Evolutionary conservation across 163 green algal genomes (phyloP), one percentile per base, ranked within the genome.

Genomic region (Scenedesmus sp.): DNA sequence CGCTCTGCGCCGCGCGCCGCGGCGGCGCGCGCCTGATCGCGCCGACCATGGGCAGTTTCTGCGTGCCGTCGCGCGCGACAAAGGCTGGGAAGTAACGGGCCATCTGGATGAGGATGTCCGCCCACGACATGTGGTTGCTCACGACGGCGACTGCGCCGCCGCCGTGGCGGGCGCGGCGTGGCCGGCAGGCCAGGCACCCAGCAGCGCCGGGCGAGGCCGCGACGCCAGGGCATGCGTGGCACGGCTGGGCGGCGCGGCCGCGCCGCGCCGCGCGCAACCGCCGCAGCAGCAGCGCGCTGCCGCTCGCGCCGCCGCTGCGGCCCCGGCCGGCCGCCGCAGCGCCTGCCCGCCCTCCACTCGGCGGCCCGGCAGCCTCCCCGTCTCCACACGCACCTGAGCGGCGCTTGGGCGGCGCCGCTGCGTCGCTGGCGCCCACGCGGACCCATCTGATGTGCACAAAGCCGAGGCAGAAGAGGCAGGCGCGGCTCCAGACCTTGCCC

Each of bases 61-160:
- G 63, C 0, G 89, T 94, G 24, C 82, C 83, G 14, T 85, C 85
- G 33, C 89, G 76, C 0, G 94, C 92, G 24, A 97, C 94, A 81
- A 98, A 98, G 39, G 76, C 80, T 18, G 94, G 93, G 47, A 95
- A 95, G 39, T 76, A 90, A 31, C 84, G 66, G 29, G 85, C 86
- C 88, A 97, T 95, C 81, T 96, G 92, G 17, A 98, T 69, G 39
- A 98, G 76, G 69, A 98, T 98, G 82, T 98, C 95, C 6, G 86
- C 63, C 87, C 88, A 98, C 69, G 87, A 87, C 42, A 88, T 78
- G 83, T 97, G 93, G 81, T 97, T 97, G 60, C 84, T 92, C 5
- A 97, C 90, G n/a, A 96, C 63, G 7, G 64, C 60, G 24, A 72
- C 63, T 58, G 58, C 31, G 18, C 29, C 60, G 50, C n/a, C n/a